Evolutionary conservation across 2,329 filamentous ascomycete species (phyloP).

Genomic region (Botryotinia globosa): DNA sequence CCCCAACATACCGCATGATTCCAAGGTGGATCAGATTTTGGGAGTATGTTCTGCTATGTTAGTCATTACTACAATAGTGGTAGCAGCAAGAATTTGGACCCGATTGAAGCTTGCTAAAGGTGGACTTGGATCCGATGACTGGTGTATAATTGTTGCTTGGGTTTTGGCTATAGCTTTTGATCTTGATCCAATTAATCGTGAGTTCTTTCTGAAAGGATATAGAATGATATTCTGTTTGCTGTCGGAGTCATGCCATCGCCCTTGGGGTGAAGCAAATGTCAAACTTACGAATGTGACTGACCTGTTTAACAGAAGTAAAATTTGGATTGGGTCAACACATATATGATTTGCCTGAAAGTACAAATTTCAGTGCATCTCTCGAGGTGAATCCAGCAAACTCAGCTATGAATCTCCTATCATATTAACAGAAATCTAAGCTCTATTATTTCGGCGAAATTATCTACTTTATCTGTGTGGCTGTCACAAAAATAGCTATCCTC

Average conservation of each 20-base stretch:
- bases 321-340: conserved; percentile 17
- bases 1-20: conserved; percentile 12
- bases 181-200: conserved; percentile 16
- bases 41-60: conserved; percentile 18
- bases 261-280: neutral
- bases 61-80: conserved; percentile 10
- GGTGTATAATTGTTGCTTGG: conserved; percentile 16
- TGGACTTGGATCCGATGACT: conserved; percentile 17
- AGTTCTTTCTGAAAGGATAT: neutral
- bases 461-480: conserved; percentile 11
- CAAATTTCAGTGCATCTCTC: conserved; percentile 11
- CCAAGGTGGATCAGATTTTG: conserved; percentile 6
- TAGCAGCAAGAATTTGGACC: conserved; percentile 1
- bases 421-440: conserved; percentile 4
- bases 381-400: conserved; percentile 5
- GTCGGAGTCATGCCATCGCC: no score
- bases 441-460: conserved; percentile 9
- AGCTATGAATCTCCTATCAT: neutral
- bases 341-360: conserved; percentile 6
- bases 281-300: neutral
- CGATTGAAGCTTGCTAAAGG: conserved; percentile 10
- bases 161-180: conserved; percentile 11
- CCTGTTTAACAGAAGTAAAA: conserved; percentile 1
- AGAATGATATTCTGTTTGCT: neutral
- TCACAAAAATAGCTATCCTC: conserved; percentile 10